A percentile compares a stretch with the other conserved stretches of the same genome.
Conservation (phyloP, 2,329 filamentous ascomycete genomes). For the Aspergillus ibericus region DNA sequence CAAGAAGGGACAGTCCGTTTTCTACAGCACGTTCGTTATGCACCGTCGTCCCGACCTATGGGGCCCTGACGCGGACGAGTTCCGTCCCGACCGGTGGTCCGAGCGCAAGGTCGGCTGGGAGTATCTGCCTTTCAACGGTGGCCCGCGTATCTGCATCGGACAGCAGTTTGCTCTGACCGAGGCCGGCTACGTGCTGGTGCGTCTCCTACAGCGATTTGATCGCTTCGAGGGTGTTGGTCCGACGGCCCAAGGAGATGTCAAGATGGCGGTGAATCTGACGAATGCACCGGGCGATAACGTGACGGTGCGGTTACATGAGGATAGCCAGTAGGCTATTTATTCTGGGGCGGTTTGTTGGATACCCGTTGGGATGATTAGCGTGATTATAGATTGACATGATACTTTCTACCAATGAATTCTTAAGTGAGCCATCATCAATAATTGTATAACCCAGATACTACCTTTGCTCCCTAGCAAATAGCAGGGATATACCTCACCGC, state of each 20-base stretch:
- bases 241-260: slow-evolving; percentile 13
- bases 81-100: slow-evolving; percentile 70
- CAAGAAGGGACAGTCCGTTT: slow-evolving; percentile 64
- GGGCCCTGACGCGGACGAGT: slow-evolving; percentile 52
- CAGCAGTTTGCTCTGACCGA: slow-evolving; percentile 81
- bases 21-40: slow-evolving; percentile 70
- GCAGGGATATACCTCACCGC: too few species aligned
- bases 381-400: too few species aligned
- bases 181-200: slow-evolving; percentile 64
- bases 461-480: too few species aligned
- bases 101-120: slow-evolving; percentile 64
- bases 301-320: slow-evolving; percentile 34
- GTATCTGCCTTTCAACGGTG: slow-evolving; percentile 75
- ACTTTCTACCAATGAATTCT: too few species aligned
- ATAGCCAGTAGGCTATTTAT: background rate
- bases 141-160: slow-evolving; percentile 71
- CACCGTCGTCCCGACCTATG: slow-evolving; percentile 63
- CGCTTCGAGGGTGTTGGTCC: slow-evolving; percentile 49
- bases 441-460: too few species aligned
- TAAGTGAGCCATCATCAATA: too few species aligned
- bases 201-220: slow-evolving; percentile 71
- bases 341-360: background rate
- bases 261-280: slow-evolving; percentile 27
- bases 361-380: background rate
- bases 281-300: slow-evolving; percentile 29